phyloP scores from a whole-genome alignment of 371 early-diverging fungal species.

The Mucor mucedo region DNA sequence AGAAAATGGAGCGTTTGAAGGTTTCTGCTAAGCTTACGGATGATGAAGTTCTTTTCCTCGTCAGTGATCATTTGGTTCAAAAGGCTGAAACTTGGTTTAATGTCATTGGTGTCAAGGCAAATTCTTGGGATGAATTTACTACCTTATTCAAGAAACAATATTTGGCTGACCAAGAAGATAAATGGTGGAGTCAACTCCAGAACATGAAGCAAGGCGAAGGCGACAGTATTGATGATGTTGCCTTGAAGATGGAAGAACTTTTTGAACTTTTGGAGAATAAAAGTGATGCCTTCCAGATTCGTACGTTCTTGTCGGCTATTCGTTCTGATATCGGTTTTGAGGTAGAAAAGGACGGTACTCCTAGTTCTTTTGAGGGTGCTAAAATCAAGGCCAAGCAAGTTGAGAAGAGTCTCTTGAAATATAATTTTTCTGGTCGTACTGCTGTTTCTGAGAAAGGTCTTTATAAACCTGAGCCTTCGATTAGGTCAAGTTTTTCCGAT shows the following conservation, averaged over 20 bases:
- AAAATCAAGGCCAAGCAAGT: conserved; percentile 5
- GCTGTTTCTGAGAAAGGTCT: not conserved
- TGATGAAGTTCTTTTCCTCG: no score
- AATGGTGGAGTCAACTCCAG: conserved; percentile 14
- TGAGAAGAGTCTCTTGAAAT: conserved; percentile 9
- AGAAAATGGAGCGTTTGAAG: no score
- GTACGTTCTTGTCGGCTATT: conserved; percentile 20
- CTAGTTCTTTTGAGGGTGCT: not conserved
- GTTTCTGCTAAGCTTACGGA: no score
- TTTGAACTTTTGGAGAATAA: conserved; percentile 5
- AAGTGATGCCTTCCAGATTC: conserved; percentile 2
- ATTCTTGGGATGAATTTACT: no score
- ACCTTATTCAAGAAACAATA: no score
- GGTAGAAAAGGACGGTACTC: conserved; percentile 12
- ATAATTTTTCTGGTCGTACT: not conserved
- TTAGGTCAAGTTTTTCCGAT: not conserved
- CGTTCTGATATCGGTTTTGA: conserved; percentile 6
- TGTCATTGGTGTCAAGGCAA: no score
- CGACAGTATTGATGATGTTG: conserved; percentile 7
- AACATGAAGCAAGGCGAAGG: conserved; percentile 4
- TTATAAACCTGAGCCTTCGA: not conserved
- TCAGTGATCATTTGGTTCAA: no score
- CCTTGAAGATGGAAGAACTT: conserved; percentile 14
- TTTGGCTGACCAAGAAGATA: no score
- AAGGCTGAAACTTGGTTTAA: no score